phyloP scores from a whole-genome alignment of 2,329 filamentous ascomycete species.

The Paramyrothecium sp. region DNA sequence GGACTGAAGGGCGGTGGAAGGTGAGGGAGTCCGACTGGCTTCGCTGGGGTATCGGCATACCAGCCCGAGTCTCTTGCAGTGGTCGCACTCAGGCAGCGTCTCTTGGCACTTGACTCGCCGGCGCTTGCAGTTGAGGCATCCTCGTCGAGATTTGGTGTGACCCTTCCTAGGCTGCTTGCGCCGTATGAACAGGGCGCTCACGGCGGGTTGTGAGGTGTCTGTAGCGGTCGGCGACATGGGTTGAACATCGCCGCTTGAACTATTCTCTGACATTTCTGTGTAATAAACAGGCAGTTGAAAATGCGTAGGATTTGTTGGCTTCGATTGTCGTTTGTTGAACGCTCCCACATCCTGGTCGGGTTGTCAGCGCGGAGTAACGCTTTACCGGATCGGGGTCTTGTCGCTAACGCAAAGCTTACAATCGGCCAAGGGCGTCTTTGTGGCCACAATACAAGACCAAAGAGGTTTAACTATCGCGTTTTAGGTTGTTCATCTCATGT shows the following conservation, averaged over 20 bases:
- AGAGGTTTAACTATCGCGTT: too few species aligned
- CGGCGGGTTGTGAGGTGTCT: neutral
- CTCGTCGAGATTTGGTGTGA: slow-evolving; percentile 14
- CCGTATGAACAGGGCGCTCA: too few species aligned
- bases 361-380: too few species aligned
- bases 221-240: neutral
- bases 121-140: slow-evolving; percentile 18
- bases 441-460: too few species aligned
- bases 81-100: slow-evolving; percentile 10
- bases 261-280: neutral
- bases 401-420: too few species aligned
- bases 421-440: too few species aligned
- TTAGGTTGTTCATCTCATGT: too few species aligned
- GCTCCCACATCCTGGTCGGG: too few species aligned
- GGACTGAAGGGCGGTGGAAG: slow-evolving; percentile 5
- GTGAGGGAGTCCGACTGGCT: neutral
- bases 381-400: too few species aligned
- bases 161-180: slow-evolving; percentile 8
- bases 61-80: slow-evolving; percentile 14
- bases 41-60: slow-evolving; percentile 12
- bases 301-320: too few species aligned
- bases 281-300: too few species aligned
- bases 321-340: too few species aligned
- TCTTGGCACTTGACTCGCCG: slow-evolving; percentile 18
- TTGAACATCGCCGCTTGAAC: neutral